Percentiles rank a stretch among this genome's conserved stretches.
Evolutionary conservation across 495 filamentous ascomycete species (phyloP).

Genomic region (Geoglossum glabrum): DNA sequence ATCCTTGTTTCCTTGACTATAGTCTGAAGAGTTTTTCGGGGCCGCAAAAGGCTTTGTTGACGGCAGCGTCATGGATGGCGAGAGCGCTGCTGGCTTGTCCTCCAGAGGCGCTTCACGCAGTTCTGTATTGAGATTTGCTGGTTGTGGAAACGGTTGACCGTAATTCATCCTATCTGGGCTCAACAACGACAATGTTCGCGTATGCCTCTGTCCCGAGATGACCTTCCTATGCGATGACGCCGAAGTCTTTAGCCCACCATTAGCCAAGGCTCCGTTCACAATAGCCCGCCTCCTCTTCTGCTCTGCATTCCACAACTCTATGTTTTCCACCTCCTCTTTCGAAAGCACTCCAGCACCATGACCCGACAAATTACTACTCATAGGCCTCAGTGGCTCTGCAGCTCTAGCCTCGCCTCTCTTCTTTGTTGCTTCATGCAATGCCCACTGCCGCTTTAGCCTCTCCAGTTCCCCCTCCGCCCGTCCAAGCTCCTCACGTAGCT

Average conservation of each 20-base stretch:
- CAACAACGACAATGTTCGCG: slow-evolving; percentile 62
- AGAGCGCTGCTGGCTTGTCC: not conserved
- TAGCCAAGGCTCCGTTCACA: not conserved
- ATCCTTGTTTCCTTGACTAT: not conserved
- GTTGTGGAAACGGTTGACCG: slow-evolving; percentile 19
- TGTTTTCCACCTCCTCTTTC: slow-evolving; percentile 17
- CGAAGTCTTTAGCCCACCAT: slow-evolving; percentile 13
- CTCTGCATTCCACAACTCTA: slow-evolving; percentile 24
- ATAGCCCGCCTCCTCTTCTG: slow-evolving; percentile 40
- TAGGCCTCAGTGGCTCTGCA: slow-evolving; percentile 35
- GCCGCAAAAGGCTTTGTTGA: not conserved
- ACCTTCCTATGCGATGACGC: slow-evolving; percentile 31
- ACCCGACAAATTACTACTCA: slow-evolving; percentile 13
- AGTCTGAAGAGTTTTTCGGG: not conserved
- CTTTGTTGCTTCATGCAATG: slow-evolving; percentile 52
- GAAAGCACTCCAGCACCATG: not conserved
- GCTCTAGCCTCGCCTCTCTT: slow-evolving; percentile 46
- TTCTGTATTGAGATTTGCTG: slow-evolving; percentile 17
- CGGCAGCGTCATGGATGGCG: not conserved
- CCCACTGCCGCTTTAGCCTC: slow-evolving; percentile 66
- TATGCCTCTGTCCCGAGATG: slow-evolving; percentile 52
- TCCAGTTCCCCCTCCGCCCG: slow-evolving; percentile 61
- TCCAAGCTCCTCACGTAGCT: slow-evolving; percentile 69
- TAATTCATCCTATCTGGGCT: slow-evolving; percentile 36
- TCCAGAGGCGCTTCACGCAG: not conserved